phyloP scores from a whole-genome alignment of 306 rosid genomes.

The Arachis hypogaea region DNA sequence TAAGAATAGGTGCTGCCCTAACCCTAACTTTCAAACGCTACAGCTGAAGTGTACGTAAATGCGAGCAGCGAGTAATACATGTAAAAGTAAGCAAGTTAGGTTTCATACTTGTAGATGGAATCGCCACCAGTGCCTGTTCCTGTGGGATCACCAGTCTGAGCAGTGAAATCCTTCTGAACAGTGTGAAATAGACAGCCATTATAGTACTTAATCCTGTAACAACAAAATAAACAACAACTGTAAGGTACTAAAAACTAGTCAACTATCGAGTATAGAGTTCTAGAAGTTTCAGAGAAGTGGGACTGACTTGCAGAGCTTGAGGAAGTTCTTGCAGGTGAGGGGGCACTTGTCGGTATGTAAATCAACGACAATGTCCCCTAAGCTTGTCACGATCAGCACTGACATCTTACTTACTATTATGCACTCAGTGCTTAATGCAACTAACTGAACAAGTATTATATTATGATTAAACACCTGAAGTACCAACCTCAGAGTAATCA shows the following conservation, averaged over 20 bases:
- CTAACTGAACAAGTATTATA: too few species aligned
- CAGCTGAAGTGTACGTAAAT: too few species aligned
- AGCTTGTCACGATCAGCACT: constrained; percentile 84
- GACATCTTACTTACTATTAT: constrained; percentile 52
- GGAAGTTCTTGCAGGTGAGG: constrained; percentile 82
- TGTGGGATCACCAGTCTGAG: constrained; percentile 96
- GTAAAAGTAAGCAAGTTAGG: background rate
- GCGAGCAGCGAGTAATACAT: background rate
- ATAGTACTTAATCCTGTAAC: constrained; percentile 75
- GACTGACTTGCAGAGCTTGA: constrained; percentile 89
- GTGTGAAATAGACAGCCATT: constrained; percentile 88
- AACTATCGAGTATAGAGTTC: background rate
- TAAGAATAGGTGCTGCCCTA: too few species aligned
- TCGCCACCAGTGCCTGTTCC: constrained; percentile 80
- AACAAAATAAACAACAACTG: constrained; percentile 29
- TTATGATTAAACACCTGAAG: too few species aligned
- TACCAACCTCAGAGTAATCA: too few species aligned
- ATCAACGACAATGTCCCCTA: constrained; percentile 85
- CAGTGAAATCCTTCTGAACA: constrained; percentile 89
- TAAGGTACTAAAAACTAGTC: background rate
- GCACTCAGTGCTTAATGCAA: background rate
- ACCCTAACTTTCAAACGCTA: too few species aligned
- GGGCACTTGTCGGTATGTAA: constrained; percentile 77
- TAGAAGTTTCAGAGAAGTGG: background rate
- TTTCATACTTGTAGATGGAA: constrained; percentile 71